Evolutionary conservation across 768 basidiomycete genomes (phyloP), one percentile per base, ranked within the genome.

Genomic region (Serendipita indica): DNA sequence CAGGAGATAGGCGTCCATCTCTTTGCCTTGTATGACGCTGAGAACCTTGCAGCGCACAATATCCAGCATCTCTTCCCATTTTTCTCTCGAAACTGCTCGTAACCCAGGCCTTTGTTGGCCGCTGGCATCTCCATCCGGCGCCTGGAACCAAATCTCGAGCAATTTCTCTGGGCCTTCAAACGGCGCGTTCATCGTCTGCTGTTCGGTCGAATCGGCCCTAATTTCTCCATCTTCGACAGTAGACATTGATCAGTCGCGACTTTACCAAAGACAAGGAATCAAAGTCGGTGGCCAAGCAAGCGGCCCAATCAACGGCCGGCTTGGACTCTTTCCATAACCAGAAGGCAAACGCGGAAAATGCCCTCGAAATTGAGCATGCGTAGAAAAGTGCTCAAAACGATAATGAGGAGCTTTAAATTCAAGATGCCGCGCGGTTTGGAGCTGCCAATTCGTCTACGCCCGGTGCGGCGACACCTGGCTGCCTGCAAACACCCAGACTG

Each of bases 51-150:
- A 99, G 68, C 87, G 83, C 68, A 99, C 96, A 63, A 94, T 88
- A 71, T 83, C 84, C 61, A 99, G 81, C 91, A 99, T 96, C 60
- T 89, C 87, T 72, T 96, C 92, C 96, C 96, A 99, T 32, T 86
- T 74, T 30, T 75, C 70, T 60, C 83, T 75, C 64, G 80, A 75
- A 33, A 99, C 83, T 64, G 74, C 78, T 60, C 93, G 76, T 43
- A 99, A 77, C 34, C 96, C 96, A 20, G 71, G 71, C 69, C 76
- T 81, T 39, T 63, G 62, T 14, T 67, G 69, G 39, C 74, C 71
- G 62, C 72, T 73, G 6, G 88, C 74, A 27, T 77, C 71, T 6
- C 78, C 75, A 3, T 82, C 72, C 5, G 84, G 84, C 12, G 90
- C 89, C 1, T 87, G 83, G 72, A 98, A 97, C 96, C 96, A 98